Base-by-base conservation (phyloP, 352 stramenopile species). In the Plasmopara halstedii region DNA sequence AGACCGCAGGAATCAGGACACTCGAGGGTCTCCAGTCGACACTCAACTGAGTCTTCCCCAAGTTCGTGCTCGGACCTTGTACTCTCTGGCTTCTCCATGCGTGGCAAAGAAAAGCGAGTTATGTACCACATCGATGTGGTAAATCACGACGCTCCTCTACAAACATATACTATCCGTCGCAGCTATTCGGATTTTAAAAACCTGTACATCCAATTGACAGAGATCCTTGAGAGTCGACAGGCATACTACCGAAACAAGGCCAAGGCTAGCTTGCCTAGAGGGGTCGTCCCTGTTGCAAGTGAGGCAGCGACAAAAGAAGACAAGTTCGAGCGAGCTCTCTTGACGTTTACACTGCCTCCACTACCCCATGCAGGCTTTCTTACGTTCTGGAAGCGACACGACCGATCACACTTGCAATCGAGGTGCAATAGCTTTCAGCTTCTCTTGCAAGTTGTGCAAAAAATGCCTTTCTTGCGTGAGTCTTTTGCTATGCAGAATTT, bases 101-200 rank as follows among this genome's bases (percentile, higher is more conserved):
- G 63, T 15, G 77, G 72, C 0, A 56, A 59, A 7, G 77, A 88
- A 58, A 88, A 85, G 64, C 80, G 75, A 29, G 81, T 89, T 44
- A 88, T 93, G 81, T 93, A 90, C 56, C 81, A 93, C 56, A 85
- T 93, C 41, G 81, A 93, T 55, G 74, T 93, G 31, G 67, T 84
- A 33, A 63, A 76, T 54, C 67, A 71, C 38, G 67, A 87, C 44
- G 79, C 67, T 38, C 73, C 82, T 21, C 67, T 91, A 20, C 69
- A 81, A 48, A 90, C 81, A 18, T 93, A 93, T 53, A 93, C 81
- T 13, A 93, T 93, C 59, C 76, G 81, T 6, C 78, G 78, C 19
- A 86, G 81, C 40, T 93, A 87, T 57, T 83, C 73, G 32, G 78
- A 87, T 51, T 93, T 93, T 42, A 88, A 88, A 60, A 55, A 77